phyloP scores from a whole-genome alignment of 1,284 basidiomycete genomes.

The Ustilago sp. region DNA sequence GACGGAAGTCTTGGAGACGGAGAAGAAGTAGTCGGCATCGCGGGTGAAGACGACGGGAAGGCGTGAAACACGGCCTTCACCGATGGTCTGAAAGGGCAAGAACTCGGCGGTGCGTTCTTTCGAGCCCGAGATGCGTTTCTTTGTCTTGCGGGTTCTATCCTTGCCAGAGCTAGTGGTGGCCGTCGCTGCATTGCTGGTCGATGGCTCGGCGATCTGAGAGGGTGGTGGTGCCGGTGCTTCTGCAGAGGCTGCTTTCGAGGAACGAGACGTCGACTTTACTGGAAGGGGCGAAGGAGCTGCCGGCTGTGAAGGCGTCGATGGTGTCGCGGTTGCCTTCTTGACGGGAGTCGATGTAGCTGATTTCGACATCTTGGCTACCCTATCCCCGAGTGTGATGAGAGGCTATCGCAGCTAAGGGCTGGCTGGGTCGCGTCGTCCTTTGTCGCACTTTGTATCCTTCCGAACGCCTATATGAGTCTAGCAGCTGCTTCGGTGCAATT shows the following conservation, averaged over 20 bases:
- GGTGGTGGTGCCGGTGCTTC: constrained; percentile 12
- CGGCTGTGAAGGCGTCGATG: constrained; percentile 18
- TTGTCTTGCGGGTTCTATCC: constrained; percentile 27
- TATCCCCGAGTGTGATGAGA: neutral
- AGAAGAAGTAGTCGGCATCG: constrained; percentile 62
- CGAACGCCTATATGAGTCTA: neutral
- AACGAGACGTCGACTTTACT: constrained; percentile 12
- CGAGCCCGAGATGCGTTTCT: constrained; percentile 19
- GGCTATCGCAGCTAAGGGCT: neutral
- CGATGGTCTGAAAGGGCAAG: constrained; percentile 43
- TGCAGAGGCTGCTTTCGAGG: constrained; percentile 2
- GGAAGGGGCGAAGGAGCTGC: constrained; percentile 8
- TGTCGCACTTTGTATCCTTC: neutral
- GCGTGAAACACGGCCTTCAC: constrained; percentile 43
- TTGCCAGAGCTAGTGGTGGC: constrained; percentile 12
- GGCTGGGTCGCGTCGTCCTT: neutral
- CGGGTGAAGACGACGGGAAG: constrained; percentile 51
- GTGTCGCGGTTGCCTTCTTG: constrained; percentile 22
- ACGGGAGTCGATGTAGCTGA: constrained; percentile 29
- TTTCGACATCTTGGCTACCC: constrained; percentile 17
- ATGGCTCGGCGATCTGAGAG: constrained; percentile 3
- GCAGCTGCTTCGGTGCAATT: too few species aligned
- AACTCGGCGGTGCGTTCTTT: constrained; percentile 32
- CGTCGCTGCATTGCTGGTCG: constrained; percentile 24
- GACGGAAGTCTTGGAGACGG: constrained; percentile 58